Evolutionary conservation across 2,329 filamentous ascomycete genomes (phyloP), one percentile per base, ranked within the genome.

Genomic region (Hymenoscyphus scutula): DNA sequence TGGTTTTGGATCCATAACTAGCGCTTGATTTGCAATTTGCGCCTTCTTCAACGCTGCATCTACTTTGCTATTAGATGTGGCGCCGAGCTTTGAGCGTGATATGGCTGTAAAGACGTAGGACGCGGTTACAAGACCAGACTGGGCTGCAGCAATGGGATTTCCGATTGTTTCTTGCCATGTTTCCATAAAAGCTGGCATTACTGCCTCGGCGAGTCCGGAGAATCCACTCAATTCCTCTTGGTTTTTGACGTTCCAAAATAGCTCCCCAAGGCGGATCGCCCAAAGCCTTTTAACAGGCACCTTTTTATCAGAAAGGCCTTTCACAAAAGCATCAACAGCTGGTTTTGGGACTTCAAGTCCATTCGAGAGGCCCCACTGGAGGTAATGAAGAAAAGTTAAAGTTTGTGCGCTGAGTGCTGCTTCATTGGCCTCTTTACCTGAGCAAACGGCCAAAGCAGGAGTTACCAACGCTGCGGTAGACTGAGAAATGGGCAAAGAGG

Each of bases 381-480:
- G 77, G 69, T 90, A 89, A 64, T 84, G 83, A 59, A 86, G 82
- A 61, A 98, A 81, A 4, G 90, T 84, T 37, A 82, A 81, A 6
- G 92, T 86, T 75, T 97, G 92, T 10, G 90, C 87, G 51, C 85
- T 82, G 29, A 97, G 79, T 51, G 93, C 93, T 38, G 82, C 79
- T 75, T 99, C 95, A 70, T 96, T 98, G 7, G 92, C 88, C 77
- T 99, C 95, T 72, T 97, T 97, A 6, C 84, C 78, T 19, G 90
- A 87, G 15, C 92, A 80, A 19, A 85, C 77, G 6, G 89, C 85
- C 63, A 98, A 81, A 6, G 84, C 85, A 57, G 81, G 78, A 1
- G 86, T 82, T 32, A 94, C 81, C 68, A 89, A 89, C 62, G 83
- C 81, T 0, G 90, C 89, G 45, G 89, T 81, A 2, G 82, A 76